Percentiles rank a stretch among this genome's conserved stretches.
phyloP scores from a whole-genome alignment of 345 rosid species.

The Salix viminalis region DNA sequence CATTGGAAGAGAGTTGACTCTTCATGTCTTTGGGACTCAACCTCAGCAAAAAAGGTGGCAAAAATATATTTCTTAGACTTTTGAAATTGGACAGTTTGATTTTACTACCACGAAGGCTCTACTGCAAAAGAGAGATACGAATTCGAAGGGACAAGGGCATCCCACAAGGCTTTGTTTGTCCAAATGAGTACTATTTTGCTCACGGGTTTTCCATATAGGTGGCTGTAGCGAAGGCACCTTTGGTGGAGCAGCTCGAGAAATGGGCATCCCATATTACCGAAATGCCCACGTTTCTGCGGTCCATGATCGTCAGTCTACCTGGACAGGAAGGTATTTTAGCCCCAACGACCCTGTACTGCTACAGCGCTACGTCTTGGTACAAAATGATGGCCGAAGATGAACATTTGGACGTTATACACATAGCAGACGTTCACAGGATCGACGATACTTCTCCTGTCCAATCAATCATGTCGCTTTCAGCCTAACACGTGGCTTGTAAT shows the following conservation, averaged over 20 bases:
- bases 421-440: too few relatives aligned
- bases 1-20: constrained; percentile 25
- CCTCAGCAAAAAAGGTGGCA: background rate
- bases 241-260: background rate
- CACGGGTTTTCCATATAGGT: background rate
- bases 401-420: background rate
- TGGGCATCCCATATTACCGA: background rate
- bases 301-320: background rate
- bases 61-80: background rate
- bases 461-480: background rate
- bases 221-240: background rate
- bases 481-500: background rate
- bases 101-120: background rate
- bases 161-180: background rate
- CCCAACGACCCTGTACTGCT: background rate
- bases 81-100: background rate
- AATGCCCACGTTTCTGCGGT: background rate
- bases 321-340: background rate
- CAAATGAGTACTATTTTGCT: background rate
- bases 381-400: background rate
- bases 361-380: background rate
- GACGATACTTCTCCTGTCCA: background rate
- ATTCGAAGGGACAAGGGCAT: background rate
- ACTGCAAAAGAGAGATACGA: background rate
- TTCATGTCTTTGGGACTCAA: constrained; percentile 25